Evolutionary conservation across 768 basidiomycete genomes (phyloP), one percentile per base, ranked within the genome.

Genomic region (Pisolithus sp.): DNA sequence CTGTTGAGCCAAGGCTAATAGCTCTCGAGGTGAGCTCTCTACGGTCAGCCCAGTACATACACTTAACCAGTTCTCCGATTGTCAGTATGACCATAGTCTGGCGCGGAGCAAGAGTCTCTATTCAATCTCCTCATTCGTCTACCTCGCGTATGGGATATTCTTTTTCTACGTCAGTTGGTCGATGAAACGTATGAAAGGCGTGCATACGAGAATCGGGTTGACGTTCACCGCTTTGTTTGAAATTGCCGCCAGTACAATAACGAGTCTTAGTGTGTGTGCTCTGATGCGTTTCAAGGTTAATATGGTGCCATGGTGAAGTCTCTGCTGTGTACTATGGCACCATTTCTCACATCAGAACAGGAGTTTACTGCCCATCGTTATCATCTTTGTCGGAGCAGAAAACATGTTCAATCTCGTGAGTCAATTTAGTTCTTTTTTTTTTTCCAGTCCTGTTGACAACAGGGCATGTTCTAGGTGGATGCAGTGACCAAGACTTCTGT

Each of bases 351-450:
- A 18, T 6, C 49, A 26, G 21, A 46, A 9, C 52, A 91, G 89
- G 89, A 85, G 89, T 63, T 70, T 95, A 39, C 74, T 99, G 48
- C 94, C 94, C 1, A 88, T 97, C 52, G 87, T 96, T 36, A 93
- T 99, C 47, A 81, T 93, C 7, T 94, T 98, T 57, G 88, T 95
- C 13, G 95, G 95, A 3, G 89, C 92, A 2, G 95, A 98, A 71
- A 98, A 97, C 61, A 97, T 98, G 94, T 90, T 93, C 65, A 88
- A 85, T 60, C 74, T 99, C 65, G 93, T 93, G 66, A 56, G 83
- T 68, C 34, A 28, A 48, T n/a, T 24, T 15, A 21, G 42, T 45
- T 4, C 38, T 7, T 4, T 26, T 26, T 26, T 26, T n/a, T 18
- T 52, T 48, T 24, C 41, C 50, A 49, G 54, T 51, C 26, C 48